Evolutionary conservation across 2,329 filamentous ascomycete genomes (phyloP).

Genomic region (Sordariomycetes sp.): DNA sequence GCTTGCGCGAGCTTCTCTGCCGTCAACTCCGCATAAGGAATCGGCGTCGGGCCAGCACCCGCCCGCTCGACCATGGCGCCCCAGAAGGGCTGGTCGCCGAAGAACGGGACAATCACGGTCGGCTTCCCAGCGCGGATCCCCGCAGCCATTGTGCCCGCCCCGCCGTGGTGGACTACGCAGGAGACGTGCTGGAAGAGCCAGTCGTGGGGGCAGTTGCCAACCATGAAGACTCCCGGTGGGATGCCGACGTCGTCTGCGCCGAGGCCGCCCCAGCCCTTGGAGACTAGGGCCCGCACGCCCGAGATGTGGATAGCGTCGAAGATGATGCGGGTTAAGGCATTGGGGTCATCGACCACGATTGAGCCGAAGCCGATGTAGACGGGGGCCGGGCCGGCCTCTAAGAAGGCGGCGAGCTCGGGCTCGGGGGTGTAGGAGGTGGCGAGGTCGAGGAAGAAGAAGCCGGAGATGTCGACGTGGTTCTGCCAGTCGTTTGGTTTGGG

Average conservation of each 20-base stretch:
- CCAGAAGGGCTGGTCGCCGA: constrained; percentile 78
- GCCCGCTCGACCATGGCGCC: constrained; percentile 62
- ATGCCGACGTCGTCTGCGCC: constrained; percentile 56
- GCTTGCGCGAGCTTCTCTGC: constrained; percentile 52
- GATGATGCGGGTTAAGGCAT: constrained; percentile 55
- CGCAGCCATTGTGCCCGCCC: constrained; percentile 76
- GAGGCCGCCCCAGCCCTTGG: constrained; percentile 79
- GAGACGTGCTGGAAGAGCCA: constrained; percentile 78
- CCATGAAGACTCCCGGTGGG: constrained; percentile 69
- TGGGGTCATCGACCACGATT: constrained; percentile 67
- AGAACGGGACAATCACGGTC: constrained; percentile 77
- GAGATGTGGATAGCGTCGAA: constrained; percentile 55
- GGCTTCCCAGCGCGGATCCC: constrained; percentile 72
- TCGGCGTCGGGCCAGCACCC: constrained; percentile 57
- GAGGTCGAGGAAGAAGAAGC: constrained; percentile 63
- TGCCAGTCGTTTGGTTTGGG: constrained; percentile 69
- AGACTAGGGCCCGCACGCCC: constrained; percentile 67
- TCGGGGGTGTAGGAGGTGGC: constrained; percentile 54
- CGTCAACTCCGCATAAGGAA: constrained; percentile 56
- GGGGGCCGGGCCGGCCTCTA: constrained; percentile 55
- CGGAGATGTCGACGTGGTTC: constrained; percentile 56
- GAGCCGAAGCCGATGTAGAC: constrained; percentile 77
- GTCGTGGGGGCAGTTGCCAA: constrained; percentile 78
- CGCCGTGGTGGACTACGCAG: constrained; percentile 76
- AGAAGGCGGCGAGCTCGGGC: constrained; percentile 50